Conservation (phyloP, 1,284 basidiomycete species). For the Microbotryomycetes sp. region DNA sequence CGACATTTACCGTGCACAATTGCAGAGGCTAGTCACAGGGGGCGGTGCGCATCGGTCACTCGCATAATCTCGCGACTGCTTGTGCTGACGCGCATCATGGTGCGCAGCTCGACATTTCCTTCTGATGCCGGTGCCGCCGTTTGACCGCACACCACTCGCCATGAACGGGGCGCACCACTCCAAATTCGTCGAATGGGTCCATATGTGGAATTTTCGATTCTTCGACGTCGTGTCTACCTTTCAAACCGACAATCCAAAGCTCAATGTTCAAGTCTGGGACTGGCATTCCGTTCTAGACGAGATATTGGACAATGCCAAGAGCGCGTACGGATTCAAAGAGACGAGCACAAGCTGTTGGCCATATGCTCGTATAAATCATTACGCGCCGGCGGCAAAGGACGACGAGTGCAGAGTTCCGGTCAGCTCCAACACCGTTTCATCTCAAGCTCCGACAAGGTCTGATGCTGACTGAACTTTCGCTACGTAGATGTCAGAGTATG, state of each 20-base stretch:
- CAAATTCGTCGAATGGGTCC: neutral
- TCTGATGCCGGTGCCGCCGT: conserved; percentile 1
- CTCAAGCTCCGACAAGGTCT: neutral
- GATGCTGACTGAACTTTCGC: neutral
- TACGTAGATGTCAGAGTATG: neutral
- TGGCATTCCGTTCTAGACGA: neutral
- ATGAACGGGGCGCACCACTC: neutral
- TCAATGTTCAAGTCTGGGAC: neutral
- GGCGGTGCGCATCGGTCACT: neutral
- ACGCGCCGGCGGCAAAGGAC: neutral
- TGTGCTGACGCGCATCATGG: neutral
- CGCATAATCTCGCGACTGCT: neutral
- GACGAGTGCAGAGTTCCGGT: neutral
- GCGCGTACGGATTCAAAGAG: neutral
- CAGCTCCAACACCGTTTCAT: neutral
- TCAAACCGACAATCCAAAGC: neutral
- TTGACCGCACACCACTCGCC: neutral
- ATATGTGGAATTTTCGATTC: conserved; percentile 1
- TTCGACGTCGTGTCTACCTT: neutral
- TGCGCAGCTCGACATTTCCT: conserved; percentile 9
- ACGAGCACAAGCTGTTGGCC: neutral
- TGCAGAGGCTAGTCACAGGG: neutral
- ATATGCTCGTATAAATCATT: neutral
- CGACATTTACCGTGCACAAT: neutral
- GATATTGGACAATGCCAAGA: neutral